Conservation (phyloP, 495 filamentous ascomycete species). For the Delitschia confertaspora region DNA sequence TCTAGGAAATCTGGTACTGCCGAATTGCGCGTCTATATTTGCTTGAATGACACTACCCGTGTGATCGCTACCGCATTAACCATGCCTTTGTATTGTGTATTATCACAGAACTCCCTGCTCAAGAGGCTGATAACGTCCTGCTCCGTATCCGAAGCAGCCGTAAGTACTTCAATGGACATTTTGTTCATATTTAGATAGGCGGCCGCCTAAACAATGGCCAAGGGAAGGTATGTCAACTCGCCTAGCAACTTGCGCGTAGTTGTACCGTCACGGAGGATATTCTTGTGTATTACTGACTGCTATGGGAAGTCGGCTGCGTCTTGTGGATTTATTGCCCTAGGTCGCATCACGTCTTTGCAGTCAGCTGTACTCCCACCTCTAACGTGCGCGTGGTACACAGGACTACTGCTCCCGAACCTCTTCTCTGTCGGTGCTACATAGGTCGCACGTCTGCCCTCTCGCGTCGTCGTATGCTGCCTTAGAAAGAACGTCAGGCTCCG, state of each 20-base stretch:
- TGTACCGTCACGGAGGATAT: conserved; percentile 13
- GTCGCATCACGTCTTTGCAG: conserved; percentile 22
- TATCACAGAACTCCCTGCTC: conserved; percentile 27
- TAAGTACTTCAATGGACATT: conserved; percentile 25
- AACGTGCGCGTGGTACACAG: conserved; percentile 27
- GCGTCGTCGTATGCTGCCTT: conserved; percentile 16
- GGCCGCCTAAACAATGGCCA: conserved; percentile 30
- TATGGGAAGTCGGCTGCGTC: conserved; percentile 21
- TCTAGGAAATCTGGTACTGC: conserved; percentile 23
- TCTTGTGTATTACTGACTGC: conserved; percentile 15
- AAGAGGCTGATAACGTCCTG: conserved; percentile 24
- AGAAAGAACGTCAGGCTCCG: conserved; percentile 24
- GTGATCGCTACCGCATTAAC: conserved; percentile 28
- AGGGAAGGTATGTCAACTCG: conserved; percentile 25
- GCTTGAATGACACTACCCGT: conserved; percentile 25
- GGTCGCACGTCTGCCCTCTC: conserved; percentile 8
- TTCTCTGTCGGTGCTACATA: conserved; percentile 10
- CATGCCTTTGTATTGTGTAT: conserved; percentile 16
- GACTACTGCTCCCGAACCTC: conserved; percentile 18
- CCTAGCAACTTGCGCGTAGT: conserved; percentile 12
- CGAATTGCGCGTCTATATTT: conserved; percentile 13
- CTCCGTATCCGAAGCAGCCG: conserved; percentile 22
- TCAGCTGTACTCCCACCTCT: conserved; percentile 17
- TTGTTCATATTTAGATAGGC: conserved; percentile 29
- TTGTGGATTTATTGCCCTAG: conserved; percentile 20